Base-by-base conservation (phyloP, 2,329 filamentous ascomycete species). In the Lithohypha guttulata region DNA sequence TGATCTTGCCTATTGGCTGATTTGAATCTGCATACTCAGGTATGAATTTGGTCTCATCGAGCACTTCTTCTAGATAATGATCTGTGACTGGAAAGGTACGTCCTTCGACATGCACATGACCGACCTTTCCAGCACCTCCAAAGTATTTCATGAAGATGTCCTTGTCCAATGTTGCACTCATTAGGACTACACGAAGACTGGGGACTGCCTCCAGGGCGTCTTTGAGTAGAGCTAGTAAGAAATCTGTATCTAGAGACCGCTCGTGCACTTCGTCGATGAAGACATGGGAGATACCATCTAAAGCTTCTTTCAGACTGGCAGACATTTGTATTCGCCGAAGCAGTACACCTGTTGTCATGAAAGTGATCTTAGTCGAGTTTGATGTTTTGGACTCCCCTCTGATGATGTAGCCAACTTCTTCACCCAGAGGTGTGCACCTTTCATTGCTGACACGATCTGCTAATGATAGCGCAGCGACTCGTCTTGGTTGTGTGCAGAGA, bases 231-330 rank as follows among this genome's bases (percentile, higher is more conserved):
- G 87, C 86, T 37, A 98, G 70, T 7, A 96, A 66, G 55, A 98
- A 95, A 57, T 98, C 89, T 0, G 87, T 95, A 55, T 96, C 91
- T 7, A 98, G 67, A 61, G 84, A 93, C 39, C 89, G 77, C 60
- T 98, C 89, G 63, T 98, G 89, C 2, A 96, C 89, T 60, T 98
- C 89, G 56, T 98, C 89, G 30, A 96, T 86, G 13, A 96, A 82
- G 6, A 98, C 77, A 56, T 98, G 91, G 50, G 84, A 95, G 46
- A 98, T 80, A 59, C 95, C 84, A 4, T 84, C 82, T 32, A 98
- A 62, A 26, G 86, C 84, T 14, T 80, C 74, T 0, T 84, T 91
- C 17, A 49, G 29, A 14, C 27, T 45, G 7, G 39, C 31, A 8
- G 48, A 47, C 19, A 36, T 36, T 60, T 98, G 91, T n/a, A 98